phyloP scores from a whole-genome alignment of 495 filamentous ascomycete genomes.

The Xylaria curta region DNA sequence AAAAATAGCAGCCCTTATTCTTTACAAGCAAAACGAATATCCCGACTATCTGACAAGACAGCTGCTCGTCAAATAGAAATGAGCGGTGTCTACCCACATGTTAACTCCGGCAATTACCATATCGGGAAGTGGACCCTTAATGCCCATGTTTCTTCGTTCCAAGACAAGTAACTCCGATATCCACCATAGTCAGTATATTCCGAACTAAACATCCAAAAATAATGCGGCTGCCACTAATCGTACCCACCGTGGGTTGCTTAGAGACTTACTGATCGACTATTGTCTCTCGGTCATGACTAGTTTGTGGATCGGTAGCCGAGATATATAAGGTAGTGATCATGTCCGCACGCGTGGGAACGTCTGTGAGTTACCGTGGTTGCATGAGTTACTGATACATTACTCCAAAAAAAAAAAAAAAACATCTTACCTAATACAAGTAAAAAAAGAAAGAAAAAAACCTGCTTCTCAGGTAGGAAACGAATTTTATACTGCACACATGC shows the following conservation, averaged over 20 bases:
- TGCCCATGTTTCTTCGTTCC: background rate
- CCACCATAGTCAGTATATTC: background rate
- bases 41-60: background rate
- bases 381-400: no score
- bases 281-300: background rate
- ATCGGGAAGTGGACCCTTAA: background rate
- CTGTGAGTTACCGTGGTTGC: no score
- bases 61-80: background rate
- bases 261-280: no score
- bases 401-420: no score
- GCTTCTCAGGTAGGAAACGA: no score
- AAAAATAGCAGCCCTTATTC: background rate
- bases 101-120: slow-evolving; percentile 19
- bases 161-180: slow-evolving; percentile 25
- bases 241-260: background rate
- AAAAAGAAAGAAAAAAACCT: no score
- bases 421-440: no score
- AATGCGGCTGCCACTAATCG: background rate
- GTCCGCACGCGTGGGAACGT: background rate
- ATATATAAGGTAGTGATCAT: background rate
- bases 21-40: background rate
- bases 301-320: background rate
- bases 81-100: background rate
- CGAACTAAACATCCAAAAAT: background rate
- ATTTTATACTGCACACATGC: no score